phyloP scores from a whole-genome alignment of 208 protist genomes.

The Trypanosoma conorhini region DNA sequence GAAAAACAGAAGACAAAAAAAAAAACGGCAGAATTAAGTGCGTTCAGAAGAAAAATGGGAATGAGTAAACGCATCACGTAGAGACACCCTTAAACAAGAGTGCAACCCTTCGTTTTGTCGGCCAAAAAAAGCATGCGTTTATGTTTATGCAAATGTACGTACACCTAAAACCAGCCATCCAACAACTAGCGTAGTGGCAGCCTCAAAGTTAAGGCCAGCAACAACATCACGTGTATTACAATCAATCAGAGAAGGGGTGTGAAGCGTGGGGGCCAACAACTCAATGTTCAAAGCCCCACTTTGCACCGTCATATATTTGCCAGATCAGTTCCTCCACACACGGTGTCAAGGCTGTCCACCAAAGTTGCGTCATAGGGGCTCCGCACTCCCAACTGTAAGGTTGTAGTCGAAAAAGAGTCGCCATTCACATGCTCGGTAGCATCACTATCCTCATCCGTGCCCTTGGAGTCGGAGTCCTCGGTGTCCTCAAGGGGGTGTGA shows the following conservation, averaged over 20 bases:
- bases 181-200: too few species aligned
- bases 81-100: too few species aligned
- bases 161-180: background rate
- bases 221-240: too few species aligned
- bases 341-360: background rate
- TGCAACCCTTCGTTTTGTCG: background rate
- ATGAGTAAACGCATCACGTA: constrained; percentile 7
- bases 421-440: constrained; percentile 9
- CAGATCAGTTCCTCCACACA: background rate
- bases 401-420: background rate
- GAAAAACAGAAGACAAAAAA: constrained; percentile 15
- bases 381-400: background rate
- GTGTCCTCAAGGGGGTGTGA: constrained; percentile 2
- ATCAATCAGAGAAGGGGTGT: too few species aligned
- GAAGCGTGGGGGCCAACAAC: too few species aligned
- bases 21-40: background rate
- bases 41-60: constrained; percentile 14
- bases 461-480: background rate
- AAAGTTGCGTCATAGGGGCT: background rate
- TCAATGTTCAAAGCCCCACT: too few species aligned
- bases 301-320: too few species aligned
- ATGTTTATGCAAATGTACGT: background rate
- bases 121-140: background rate
- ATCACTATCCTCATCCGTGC: constrained; percentile 10
- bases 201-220: too few species aligned